Evolutionary conservation across 2,329 filamentous ascomycete species (phyloP), one percentile per base, ranked within the genome.

Genomic region (Volutella citrinella): DNA sequence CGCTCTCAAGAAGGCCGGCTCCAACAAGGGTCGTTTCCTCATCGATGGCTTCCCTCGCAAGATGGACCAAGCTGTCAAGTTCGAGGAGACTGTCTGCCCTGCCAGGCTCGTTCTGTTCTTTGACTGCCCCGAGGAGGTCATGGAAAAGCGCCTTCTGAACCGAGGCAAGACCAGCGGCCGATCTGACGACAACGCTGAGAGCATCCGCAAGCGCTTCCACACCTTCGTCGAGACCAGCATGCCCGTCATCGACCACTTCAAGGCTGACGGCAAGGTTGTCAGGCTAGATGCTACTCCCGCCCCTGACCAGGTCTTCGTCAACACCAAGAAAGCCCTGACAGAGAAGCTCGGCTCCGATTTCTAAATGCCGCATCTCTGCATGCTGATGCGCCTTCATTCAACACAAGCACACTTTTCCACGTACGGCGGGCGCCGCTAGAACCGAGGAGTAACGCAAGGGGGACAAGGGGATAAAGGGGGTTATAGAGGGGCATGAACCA

Each of bases 191-290:
- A 98, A 98, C 60, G 84, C 81, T 36, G 93, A 95, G 66, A 89
- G 82, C 56, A 98, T 97, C 63, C 84, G 86, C 70, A 98, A 98
- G 82, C 79, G 93, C 37, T 98, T 98, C 75, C 82, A 80, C 58
- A 90, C 84, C 5, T 98, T 97, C 59, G 71, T 94, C 52, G 89
- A 97, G 66, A 95, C 89, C 3, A 95, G 88, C 67, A 96, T 97
- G 91, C 93, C 93, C 17, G 93, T 97, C 28, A 88, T 98, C 34
- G 76, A 95, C 51, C 79, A 87, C 60, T 97, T 85, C 61, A 81
- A 84, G 56, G 71, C 72, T 53, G 72, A 90, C 65, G 80, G 78
- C 52, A 82, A 82, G 58, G 88, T 97, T 12, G 78, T 95, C 60
- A 86, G 82, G 68, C 75, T 97, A 27, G 72, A 82, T 51, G 87